A percentile compares a stretch with the other conserved stretches of the same genome.
Conservation (phyloP, 1,139 yeast species). For the Yamadazyma atlantica region DNA sequence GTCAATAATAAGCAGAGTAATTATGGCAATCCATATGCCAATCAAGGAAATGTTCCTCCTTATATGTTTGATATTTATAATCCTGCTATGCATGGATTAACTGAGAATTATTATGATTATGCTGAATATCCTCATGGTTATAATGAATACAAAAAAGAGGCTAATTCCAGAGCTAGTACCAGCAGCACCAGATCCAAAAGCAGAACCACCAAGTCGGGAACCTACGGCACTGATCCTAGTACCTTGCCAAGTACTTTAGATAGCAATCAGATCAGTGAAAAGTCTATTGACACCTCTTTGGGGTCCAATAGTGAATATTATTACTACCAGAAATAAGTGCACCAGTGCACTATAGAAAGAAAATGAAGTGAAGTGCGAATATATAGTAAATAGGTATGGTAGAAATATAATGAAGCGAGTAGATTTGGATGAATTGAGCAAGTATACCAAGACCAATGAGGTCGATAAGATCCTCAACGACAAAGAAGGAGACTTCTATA, state of each 20-base stretch:
- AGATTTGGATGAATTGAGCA: conserved; percentile 6
- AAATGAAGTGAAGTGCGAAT: neutral
- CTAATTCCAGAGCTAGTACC: neutral
- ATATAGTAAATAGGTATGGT: neutral
- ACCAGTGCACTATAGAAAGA: neutral
- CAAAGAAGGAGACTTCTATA: conserved; percentile 12
- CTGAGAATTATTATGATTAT: neutral
- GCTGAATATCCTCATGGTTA: neutral
- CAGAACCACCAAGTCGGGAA: neutral
- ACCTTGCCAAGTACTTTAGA: conserved; percentile 1
- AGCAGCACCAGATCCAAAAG: neutral
- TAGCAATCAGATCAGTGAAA: neutral
- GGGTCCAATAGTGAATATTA: neutral
- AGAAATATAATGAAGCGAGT: neutral
- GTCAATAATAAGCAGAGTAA: neutral
- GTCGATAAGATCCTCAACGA: conserved; percentile 2
- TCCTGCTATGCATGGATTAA: neutral
- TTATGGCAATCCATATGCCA: neutral
- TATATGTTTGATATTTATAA: neutral
- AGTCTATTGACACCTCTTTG: neutral
- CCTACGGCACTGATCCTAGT: neutral
- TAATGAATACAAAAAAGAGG: neutral
- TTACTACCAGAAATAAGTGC: neutral
- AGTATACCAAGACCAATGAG: conserved; percentile 6
- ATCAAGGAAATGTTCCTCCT: no score